Percentiles rank a stretch among this genome's conserved stretches.
Evolutionary conservation across 2,329 filamentous ascomycete species (phyloP).

Genomic region (Ophiostoma angusticollis): DNA sequence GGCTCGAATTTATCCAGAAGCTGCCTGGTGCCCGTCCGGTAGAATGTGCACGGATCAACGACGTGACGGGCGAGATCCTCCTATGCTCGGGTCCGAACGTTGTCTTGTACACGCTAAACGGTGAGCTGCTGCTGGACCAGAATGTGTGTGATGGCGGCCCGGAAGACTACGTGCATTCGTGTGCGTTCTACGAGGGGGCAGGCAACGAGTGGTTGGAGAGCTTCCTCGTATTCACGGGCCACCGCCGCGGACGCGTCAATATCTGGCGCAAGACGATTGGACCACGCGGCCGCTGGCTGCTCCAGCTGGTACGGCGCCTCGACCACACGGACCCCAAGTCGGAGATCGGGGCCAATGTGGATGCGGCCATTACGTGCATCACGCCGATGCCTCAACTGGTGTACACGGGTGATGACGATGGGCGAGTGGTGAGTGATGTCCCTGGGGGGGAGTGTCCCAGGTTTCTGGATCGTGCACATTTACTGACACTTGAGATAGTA

Average conservation of each 20-base stretch:
- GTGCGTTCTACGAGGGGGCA: conserved; percentile 84
- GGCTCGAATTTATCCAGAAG: conserved; percentile 71
- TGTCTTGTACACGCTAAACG: conserved; percentile 77
- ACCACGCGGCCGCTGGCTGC: conserved; percentile 50
- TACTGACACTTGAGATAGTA: conserved; percentile 30
- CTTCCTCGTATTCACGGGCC: conserved; percentile 78
- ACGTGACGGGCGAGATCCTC: conserved; percentile 80
- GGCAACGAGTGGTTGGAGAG: conserved; percentile 87
- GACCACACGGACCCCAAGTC: conserved; percentile 64
- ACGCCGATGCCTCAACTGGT: conserved; percentile 69
- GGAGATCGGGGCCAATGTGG: conserved; percentile 42
- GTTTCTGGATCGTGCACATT: too few relatives aligned
- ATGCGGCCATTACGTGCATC: conserved; percentile 73
- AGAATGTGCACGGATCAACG: conserved; percentile 76
- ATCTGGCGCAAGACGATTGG: conserved; percentile 48
- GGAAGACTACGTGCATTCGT: conserved; percentile 68
- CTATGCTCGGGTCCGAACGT: conserved; percentile 67
- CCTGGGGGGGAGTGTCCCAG: too few relatives aligned
- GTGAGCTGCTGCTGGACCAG: conserved; percentile 68
- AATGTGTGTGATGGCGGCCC: conserved; percentile 49
- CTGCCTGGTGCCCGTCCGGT: conserved; percentile 42
- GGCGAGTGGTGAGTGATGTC: conserved; percentile 61
- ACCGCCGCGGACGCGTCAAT: conserved; percentile 72
- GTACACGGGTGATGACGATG: conserved; percentile 90
- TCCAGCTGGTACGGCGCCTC: conserved; percentile 68